Conservation (phyloP, 2,329 filamentous ascomycete genomes). For the Beauveria pseudobassiana region DNA sequence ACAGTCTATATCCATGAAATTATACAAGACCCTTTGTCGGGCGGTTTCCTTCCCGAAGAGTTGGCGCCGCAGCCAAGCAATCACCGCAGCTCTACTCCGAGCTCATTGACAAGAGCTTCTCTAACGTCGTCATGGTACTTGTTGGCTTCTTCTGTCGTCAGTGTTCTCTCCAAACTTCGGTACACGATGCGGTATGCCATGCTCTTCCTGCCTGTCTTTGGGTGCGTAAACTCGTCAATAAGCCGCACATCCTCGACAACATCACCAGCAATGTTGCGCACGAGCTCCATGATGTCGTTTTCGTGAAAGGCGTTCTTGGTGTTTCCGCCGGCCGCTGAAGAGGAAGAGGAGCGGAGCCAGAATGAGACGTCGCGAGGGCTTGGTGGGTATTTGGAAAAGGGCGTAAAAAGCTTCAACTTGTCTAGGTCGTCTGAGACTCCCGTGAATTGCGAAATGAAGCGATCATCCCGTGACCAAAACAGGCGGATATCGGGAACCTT, state of each 20-base stretch:
- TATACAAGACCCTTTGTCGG: neutral
- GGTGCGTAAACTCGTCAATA: constrained; percentile 82
- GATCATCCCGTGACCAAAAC: constrained; percentile 82
- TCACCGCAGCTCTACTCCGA: constrained; percentile 60
- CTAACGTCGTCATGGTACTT: constrained; percentile 63
- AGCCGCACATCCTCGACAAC: constrained; percentile 79
- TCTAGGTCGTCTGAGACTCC: constrained; percentile 47
- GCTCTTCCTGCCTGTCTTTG: constrained; percentile 74
- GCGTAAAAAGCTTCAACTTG: constrained; percentile 58
- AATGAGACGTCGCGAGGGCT: constrained; percentile 93
- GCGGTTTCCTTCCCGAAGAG: neutral
- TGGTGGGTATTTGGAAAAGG: constrained; percentile 86
- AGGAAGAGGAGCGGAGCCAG: constrained; percentile 53
- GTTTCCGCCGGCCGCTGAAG: constrained; percentile 40
- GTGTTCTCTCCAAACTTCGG: constrained; percentile 79
- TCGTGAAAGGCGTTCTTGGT: constrained; percentile 62
- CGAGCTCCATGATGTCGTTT: constrained; percentile 96
- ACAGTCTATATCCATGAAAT: neutral
- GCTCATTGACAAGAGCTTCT: constrained; percentile 54
- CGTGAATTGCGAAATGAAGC: constrained; percentile 82
- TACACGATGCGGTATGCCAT: constrained; percentile 93
- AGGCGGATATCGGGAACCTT: constrained; percentile 92
- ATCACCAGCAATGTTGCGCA: constrained; percentile 75
- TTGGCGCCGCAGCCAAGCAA: no score
- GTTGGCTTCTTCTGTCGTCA: constrained; percentile 79